These are phyloP conservation scores for Fraxinus ornus DNA, from an alignment of 305 asterid species.

Conservation along the genomic window DNA sequence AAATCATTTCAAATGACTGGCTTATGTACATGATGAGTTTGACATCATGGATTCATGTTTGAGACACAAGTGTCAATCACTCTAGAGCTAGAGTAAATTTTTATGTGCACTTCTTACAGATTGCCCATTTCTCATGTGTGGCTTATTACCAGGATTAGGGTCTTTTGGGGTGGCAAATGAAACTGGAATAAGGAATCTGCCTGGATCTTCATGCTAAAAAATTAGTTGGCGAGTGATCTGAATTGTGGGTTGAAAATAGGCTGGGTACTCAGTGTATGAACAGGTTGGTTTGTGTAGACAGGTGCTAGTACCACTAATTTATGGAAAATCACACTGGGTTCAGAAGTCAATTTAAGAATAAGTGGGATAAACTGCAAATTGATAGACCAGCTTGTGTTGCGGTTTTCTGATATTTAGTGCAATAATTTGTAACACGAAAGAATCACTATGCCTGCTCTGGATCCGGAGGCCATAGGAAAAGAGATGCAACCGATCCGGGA, in stretches of 20 bases:
- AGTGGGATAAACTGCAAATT: neutral
- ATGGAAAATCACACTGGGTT: neutral
- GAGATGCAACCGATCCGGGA: too few species aligned
- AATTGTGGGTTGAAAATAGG: slow-evolving; percentile 1
- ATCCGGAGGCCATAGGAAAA: too few species aligned
- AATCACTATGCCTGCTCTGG: neutral
- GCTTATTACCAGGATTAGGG: neutral
- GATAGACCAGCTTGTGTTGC: neutral
- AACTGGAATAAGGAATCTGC: neutral
- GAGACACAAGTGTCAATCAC: neutral
- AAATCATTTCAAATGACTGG: neutral
- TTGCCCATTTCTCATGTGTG: slow-evolving; percentile 2
- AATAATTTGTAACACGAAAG: neutral
- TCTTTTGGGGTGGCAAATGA: neutral
- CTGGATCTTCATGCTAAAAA: neutral
- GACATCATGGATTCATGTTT: neutral
- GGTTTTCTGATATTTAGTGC: neutral
- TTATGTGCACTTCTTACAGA: neutral
- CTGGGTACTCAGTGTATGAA: neutral
- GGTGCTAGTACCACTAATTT: neutral
- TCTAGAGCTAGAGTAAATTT: neutral
- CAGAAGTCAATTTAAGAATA: neutral
- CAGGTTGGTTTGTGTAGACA: neutral
- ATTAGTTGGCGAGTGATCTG: neutral
- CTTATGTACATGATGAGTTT: neutral